Percentiles rank a stretch among this genome's conserved stretches.
These are phyloP conservation scores for Pleurotus pulmonarius DNA, from an alignment of 768 basidiomycete genomes.

Conservation along the genomic window DNA sequence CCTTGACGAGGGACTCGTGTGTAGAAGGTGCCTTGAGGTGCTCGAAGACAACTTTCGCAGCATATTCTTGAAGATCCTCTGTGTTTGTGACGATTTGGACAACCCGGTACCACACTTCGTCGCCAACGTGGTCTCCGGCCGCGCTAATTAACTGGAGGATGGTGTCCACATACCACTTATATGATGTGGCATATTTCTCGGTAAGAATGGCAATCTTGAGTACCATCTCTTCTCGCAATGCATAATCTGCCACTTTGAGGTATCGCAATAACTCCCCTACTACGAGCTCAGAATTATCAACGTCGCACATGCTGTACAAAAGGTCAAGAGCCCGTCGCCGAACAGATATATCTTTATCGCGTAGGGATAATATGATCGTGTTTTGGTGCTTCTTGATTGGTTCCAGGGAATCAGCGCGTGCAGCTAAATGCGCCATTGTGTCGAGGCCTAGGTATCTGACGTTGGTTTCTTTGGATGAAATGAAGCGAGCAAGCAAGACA, in stretches of 20 bases:
- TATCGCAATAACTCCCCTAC: conserved; percentile 94
- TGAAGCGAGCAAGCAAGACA: conserved; percentile 89
- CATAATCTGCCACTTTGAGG: conserved; percentile 94
- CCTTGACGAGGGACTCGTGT: conserved; percentile 93
- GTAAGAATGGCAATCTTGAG: conserved; percentile 97
- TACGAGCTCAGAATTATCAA: conserved; percentile 93
- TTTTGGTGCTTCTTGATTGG: conserved; percentile 94
- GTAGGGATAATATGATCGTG: conserved; percentile 90
- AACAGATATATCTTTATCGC: conserved; percentile 97
- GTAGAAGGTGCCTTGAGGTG: conserved; percentile 81
- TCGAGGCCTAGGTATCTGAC: conserved; percentile 96
- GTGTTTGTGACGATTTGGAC: conserved; percentile 99
- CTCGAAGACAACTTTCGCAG: conserved; percentile 87
- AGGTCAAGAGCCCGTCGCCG: conserved; percentile 91
- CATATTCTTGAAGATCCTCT: conserved; percentile 95
- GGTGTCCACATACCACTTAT: conserved; percentile 99
- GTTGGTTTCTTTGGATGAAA: conserved; percentile 97
- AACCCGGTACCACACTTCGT: conserved; percentile 99
- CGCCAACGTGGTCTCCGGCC: conserved; percentile 97
- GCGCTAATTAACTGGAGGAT: conserved; percentile 93
- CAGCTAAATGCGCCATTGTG: conserved; percentile 97
- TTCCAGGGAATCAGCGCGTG: conserved; percentile 85
- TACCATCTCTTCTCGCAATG: conserved; percentile 96
- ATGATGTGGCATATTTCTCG: conserved; percentile 97
- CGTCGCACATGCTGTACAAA: conserved; percentile 98